Evolutionary conservation across 352 stramenopile genomes (phyloP), one percentile per base, ranked within the genome.

Genomic region (Phytophthora hybrid): DNA sequence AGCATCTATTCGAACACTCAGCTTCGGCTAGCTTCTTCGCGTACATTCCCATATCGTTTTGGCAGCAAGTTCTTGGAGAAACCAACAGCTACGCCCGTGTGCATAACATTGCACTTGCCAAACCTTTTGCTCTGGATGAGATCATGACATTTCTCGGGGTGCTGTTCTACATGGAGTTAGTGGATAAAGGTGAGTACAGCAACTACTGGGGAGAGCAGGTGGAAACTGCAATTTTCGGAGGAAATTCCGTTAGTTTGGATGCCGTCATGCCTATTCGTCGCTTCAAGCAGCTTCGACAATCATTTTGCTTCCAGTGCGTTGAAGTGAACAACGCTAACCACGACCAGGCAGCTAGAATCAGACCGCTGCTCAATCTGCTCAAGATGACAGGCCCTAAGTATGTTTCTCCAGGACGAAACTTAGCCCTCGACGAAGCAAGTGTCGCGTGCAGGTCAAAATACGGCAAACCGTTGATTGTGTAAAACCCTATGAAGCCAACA

Each of bases 21-120:
- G 69, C 65, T 51, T 64, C 39, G 9, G 66, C 65, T 1, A 80
- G 74, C 10, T 77, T 77, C 61, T 77, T 75, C n/a, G 61, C 62
- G 13, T 80, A 73, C 29, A 51, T 73, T 9, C 74, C 74, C 4
- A 5, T 75, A 0, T 75, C 61, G 14, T 81, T 73, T 21, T 78
- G 74, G 63, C 72, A 73, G 51, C 69, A 77, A 66, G 69, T 78
- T 4, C 49, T 78, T 19, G 32, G 51, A 5, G 59, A 79, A 53
- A 79, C 66, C 9, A 76, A 76, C 51, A 63, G 51, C n/a, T 63
- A 77, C 10, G 61, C 58, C 0, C n/a, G 41, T 4, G 9, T 55
- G 46, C 55, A 71, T 57, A 67, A 51, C 44, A 57, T 53, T 3
- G 18, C 49, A 23, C 18, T 62, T 4, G 1, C 34, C 3, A 41